Base-by-base conservation (phyloP, 192 early-diverging fungal species). In the Coemansia pectinata region DNA sequence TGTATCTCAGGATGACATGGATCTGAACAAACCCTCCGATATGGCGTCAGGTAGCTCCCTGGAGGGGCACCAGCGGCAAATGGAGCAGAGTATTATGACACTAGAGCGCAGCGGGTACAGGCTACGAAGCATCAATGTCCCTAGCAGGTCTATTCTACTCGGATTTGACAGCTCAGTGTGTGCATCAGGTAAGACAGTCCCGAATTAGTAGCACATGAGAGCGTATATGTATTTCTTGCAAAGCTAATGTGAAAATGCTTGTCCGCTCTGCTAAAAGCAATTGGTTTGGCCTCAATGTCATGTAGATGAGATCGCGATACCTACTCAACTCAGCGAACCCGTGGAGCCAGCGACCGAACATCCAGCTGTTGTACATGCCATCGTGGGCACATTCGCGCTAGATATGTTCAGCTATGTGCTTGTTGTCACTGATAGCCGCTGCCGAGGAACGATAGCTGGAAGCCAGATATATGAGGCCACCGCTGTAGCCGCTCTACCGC, bases 341-440 rank as follows among this genome's bases (percentile, higher is more conserved):
- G 31, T 41, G 10, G 69, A 71, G 5, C 15, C 34, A 14, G 65
- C 38, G 5, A 29, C 39, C 21, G 48, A 31, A 3, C 42, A 53
- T n/a, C 55, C 68, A 15, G 45, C 74, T 4, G 17, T 33, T 1
- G 69, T 83, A 15, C 75, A 77, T 23, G 76, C 66, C 14, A 53
- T 78, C 19, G 76, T 50, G 21, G 80, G 80, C 12, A 62, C 74
- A 27, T 74, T 83, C 62, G 47, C 63, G 14, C 69, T 83, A 3
- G 70, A 83, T 31, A 66, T 67, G 10, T 47, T 55, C 45, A 62
- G 64, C 47, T 83, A 83, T 41, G 27, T 75, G n/a, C 69, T 83
- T 2, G 72, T 77, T n/a, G 69, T 63, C 25, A 75, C 69, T 4
- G 69, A 67, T 36, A 78, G 80, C 58, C 66, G 61, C 23, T 59